Conservation (phyloP, 2,329 filamentous ascomycete species). For the Fusarium incarnatum region DNA sequence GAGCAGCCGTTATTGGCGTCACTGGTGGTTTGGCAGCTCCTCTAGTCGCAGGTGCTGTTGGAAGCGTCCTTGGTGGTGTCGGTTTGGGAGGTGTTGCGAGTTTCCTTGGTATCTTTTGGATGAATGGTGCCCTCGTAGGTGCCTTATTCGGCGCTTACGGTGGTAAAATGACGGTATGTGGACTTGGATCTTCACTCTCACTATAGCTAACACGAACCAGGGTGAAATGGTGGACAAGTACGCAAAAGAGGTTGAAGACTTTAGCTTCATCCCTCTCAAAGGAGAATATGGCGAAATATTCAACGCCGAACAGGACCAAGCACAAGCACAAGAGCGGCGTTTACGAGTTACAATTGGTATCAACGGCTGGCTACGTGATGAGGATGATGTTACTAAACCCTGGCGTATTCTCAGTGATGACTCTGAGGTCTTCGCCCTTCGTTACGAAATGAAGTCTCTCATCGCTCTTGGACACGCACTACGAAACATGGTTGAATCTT, state of each 20-base stretch:
- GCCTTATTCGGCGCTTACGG: slow-evolving; percentile 91
- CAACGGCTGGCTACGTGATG: slow-evolving; percentile 84
- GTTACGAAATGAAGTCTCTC: slow-evolving; percentile 84
- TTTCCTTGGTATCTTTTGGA: slow-evolving; percentile 86
- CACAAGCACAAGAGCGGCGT: slow-evolving; percentile 56
- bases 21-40: slow-evolving; percentile 93
- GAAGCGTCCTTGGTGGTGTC: slow-evolving; percentile 84
- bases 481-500: slow-evolving; percentile 75
- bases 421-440: slow-evolving; percentile 84
- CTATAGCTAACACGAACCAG: slow-evolving; percentile 46
- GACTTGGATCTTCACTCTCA: too few species aligned
- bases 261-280: slow-evolving; percentile 79
- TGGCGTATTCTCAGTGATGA: slow-evolving; percentile 80
- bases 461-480: slow-evolving; percentile 81
- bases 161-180: slow-evolving; percentile 72
- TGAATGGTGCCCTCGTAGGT: slow-evolving; percentile 86
- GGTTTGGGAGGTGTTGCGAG: slow-evolving; percentile 87
- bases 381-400: slow-evolving; percentile 80
- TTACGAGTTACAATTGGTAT: slow-evolving; percentile 86
- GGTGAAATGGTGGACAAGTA: slow-evolving; percentile 90
- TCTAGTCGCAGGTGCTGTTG: slow-evolving; percentile 85
- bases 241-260: slow-evolving; percentile 86
- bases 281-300: slow-evolving; percentile 53
- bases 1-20: slow-evolving; percentile 89
- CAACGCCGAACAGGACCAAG: slow-evolving; percentile 32